Base-by-base conservation (phyloP, 2,329 filamentous ascomycete genomes). In the Calcarisporium arbuscula region DNA sequence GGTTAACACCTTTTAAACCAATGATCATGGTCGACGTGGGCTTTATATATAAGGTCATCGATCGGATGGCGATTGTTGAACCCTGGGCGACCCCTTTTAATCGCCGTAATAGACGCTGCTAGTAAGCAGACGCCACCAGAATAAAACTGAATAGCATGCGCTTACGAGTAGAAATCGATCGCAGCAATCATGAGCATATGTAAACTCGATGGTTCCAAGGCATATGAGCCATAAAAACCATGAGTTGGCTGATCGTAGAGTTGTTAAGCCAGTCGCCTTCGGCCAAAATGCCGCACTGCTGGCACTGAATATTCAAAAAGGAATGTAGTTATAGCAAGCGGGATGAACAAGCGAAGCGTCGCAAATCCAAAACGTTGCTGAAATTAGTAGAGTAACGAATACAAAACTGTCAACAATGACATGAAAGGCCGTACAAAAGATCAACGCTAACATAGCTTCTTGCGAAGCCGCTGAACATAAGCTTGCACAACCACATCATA, bases 1-100 rank as follows among this genome's bases (percentile, higher is more conserved):
- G 59, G 3, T 58, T 59, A 2, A 65, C 72, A 30, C 65, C n/a
- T 54, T 7, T 62, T 51, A 7, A 70, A 48, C 71, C 71, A 77
- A 8, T 67, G 61, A 42, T 70, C 64, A 6, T 67, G 60, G 17
- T 61, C 61, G 16, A 68, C 58, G 17, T 68, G 61, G 4, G 62
- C 60, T 23, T 64, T 60, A 44, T 70, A 74, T 10, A 77, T 61
- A 10, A 73, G 53, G 5, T 64, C 64, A 29, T 64, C 60, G 21
- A 77, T 50, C 0, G 71, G 69, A 34, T 77, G 72, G 31, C 56
- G 38, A 45, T 44, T 35, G 34, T 42, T 30, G 34, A 55, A 60
- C 1, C 43, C 41, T 20, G 49, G 57, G 15, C 43, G 43, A 11
- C 43, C 49, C 36, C 52, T 57, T 6, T 61, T 30, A 11, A 53